Percentiles rank a stretch among this genome's conserved stretches.
Conservation (phyloP, 305 asterid genomes). For the Solanum aculeatissimum region DNA sequence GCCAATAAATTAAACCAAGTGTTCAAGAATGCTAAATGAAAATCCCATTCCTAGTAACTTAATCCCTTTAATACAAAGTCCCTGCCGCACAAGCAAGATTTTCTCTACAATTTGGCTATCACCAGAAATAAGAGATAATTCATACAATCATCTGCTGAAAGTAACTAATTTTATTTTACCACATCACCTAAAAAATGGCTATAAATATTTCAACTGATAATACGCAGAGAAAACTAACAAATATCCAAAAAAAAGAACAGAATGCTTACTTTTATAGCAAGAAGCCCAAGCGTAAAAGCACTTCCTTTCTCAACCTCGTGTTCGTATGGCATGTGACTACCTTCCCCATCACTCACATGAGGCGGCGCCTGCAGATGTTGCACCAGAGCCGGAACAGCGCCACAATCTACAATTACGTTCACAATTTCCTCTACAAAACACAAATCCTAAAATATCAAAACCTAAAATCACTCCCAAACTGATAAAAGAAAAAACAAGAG, state of each 20-base stretch:
- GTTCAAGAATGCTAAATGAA: neutral
- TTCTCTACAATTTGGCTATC: neutral
- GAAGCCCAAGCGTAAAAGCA: slow-evolving; percentile 95
- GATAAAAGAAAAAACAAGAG: neutral
- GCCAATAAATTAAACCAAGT: neutral
- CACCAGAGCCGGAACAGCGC: slow-evolving; percentile 79
- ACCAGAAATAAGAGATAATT: neutral
- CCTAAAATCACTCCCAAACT: neutral
- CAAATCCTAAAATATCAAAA: slow-evolving; percentile 21
- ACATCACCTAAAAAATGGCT: neutral
- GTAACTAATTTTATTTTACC: neutral
- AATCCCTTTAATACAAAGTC: neutral
- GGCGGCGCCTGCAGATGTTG: slow-evolving; percentile 67
- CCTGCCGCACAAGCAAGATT: neutral
- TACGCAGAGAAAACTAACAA: neutral
- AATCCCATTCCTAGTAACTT: neutral
- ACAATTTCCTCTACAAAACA: slow-evolving; percentile 80
- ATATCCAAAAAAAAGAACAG: neutral
- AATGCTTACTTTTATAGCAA: slow-evolving; percentile 72
- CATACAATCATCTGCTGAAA: neutral
- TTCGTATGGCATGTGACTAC: slow-evolving; percentile 39
- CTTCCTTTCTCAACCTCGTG: slow-evolving; percentile 98
- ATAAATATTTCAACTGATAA: neutral
- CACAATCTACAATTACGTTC: slow-evolving; percentile 80
- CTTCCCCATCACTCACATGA: slow-evolving; percentile 34